Conservation (phyloP, 805 yeast species). For the Tetrapisispora taiwanensis region DNA sequence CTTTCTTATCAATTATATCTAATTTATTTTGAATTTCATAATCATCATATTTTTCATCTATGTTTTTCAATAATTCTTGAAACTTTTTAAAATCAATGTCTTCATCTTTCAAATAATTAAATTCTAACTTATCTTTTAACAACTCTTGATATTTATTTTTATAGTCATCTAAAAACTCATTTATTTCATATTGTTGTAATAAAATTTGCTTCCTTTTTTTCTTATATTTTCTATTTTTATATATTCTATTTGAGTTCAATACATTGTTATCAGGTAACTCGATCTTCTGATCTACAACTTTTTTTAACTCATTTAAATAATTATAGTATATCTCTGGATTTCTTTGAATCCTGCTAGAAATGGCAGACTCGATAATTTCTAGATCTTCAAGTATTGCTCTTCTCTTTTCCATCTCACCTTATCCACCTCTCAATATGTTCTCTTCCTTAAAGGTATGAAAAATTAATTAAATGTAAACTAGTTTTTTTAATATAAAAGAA, state of each 20-base stretch:
- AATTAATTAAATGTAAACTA: too few species aligned
- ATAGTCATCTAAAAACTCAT: conserved; percentile 40
- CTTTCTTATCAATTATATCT: conserved; percentile 7
- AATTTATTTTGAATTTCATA: conserved; percentile 1
- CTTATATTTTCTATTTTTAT: conserved; percentile 31
- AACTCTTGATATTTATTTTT: conserved; percentile 22
- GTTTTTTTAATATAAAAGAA: too few species aligned
- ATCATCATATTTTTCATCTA: conserved; percentile 14
- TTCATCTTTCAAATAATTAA: neutral
- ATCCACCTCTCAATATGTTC: too few species aligned
- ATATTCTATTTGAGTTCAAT: conserved; percentile 20
- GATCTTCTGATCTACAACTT: neutral
- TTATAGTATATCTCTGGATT: conserved; percentile 48
- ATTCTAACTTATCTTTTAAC: neutral
- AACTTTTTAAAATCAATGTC: conserved; percentile 27
- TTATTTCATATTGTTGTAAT: conserved; percentile 60
- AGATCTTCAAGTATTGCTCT: conserved; percentile 47
- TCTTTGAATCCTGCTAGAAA: conserved; percentile 48
- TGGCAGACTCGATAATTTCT: conserved; percentile 60
- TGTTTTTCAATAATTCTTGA: conserved; percentile 27
- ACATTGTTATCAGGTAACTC: conserved; percentile 6
- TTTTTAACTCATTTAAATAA: conserved; percentile 9
- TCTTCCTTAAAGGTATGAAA: too few species aligned
- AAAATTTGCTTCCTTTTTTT: conserved; percentile 40
- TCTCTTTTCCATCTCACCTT: conserved; percentile 27